A percentile compares a stretch with the other conserved stretches of the same genome.
phyloP scores from a whole-genome alignment of 805 yeast species.

The Starmerella apicola region DNA sequence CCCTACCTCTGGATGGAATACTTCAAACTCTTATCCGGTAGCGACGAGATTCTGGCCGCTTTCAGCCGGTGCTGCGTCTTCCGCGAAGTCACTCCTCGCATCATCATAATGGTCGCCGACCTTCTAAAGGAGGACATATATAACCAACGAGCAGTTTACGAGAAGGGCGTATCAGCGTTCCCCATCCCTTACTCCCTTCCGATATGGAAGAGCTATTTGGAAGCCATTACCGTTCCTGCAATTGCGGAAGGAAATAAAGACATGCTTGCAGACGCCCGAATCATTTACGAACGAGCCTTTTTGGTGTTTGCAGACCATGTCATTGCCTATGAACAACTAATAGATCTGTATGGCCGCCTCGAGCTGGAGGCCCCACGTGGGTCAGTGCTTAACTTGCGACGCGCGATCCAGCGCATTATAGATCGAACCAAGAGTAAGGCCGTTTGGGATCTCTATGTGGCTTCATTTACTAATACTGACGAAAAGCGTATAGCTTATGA shows the following conservation, averaged over 20 bases:
- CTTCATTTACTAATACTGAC: conserved; percentile 2
- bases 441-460: conserved; percentile 8
- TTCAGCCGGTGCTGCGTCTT: conserved; percentile 10
- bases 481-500: conserved; percentile 40
- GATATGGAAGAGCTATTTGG: conserved; percentile 13
- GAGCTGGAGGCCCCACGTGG: conserved; percentile 6
- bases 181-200: conserved; percentile 7
- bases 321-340: conserved; percentile 10
- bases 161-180: conserved; percentile 10
- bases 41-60: conserved; percentile 5
- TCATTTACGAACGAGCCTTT: conserved; percentile 6
- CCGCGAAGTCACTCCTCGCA: conserved; percentile 8
- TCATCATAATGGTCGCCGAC: conserved; percentile 6
- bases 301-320: background rate
- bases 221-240: too few species aligned
- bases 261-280: conserved; percentile 3
- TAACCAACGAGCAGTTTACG: conserved; percentile 10
- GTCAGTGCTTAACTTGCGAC: conserved; percentile 7
- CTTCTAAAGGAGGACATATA: conserved; percentile 4
- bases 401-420: conserved; percentile 2
- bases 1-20: conserved; percentile 10
- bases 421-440: background rate
- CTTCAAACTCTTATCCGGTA: background rate
- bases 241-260: too few species aligned
- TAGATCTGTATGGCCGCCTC: conserved; percentile 4